Conservation (phyloP, 2,329 filamentous ascomycete species). For the Neophaeococcomyces mojaviensis region DNA sequence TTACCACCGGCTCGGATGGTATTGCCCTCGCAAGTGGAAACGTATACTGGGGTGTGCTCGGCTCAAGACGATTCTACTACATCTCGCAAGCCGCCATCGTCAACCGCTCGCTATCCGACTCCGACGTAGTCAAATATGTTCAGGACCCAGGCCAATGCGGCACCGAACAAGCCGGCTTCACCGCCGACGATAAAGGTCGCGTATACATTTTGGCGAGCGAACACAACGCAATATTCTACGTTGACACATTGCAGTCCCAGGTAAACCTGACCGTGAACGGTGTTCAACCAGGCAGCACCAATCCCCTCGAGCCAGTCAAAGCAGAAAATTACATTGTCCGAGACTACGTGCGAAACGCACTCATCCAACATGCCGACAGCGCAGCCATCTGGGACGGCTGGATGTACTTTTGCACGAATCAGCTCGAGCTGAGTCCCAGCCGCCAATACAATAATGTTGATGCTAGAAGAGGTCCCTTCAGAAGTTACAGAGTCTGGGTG, state of each 20-base stretch:
- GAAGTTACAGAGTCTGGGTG: conserved; percentile 9
- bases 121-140: conserved; percentile 30
- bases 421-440: conserved; percentile 30
- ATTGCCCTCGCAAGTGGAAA: conserved; percentile 36
- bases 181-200: conserved; percentile 34
- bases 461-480: conserved; percentile 9
- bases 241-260: conserved; percentile 31
- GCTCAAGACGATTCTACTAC: conserved; percentile 36
- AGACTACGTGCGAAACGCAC: conserved; percentile 32
- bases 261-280: conserved; percentile 31
- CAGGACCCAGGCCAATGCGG: conserved; percentile 34
- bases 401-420: conserved; percentile 38
- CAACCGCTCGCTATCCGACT: conserved; percentile 28
- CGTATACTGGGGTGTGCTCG: conserved; percentile 38
- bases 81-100: conserved; percentile 30
- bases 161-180: conserved; percentile 37
- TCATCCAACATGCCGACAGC: conserved; percentile 38
- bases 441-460: conserved; percentile 35
- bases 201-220: conserved; percentile 37
- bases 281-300: conserved; percentile 26
- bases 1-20: conserved; percentile 29
- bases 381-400: conserved; percentile 35
- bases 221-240: conserved; percentile 40
- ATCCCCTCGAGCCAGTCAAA: conserved; percentile 22
- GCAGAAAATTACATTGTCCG: conserved; percentile 34